These are phyloP conservation scores for Nyssa sinensis DNA, from an alignment of 148 eudicot species.

Conservation along the genomic window DNA sequence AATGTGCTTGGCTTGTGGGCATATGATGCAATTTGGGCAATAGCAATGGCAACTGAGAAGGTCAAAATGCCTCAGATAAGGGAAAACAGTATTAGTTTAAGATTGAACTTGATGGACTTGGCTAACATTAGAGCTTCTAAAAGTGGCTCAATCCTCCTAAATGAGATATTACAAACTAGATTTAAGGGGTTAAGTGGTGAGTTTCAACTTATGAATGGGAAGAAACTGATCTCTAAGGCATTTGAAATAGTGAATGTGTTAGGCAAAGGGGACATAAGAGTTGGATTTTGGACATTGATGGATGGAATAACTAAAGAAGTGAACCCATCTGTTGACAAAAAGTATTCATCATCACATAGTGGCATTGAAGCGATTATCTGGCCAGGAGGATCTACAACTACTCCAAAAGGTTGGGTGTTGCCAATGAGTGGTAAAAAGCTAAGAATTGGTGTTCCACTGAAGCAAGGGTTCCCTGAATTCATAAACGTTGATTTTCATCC, in stretches of 20 bases:
- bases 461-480: constrained; percentile 7
- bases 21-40: constrained; percentile 27
- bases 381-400: constrained; percentile 27
- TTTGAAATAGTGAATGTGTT: constrained; percentile 25
- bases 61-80: background rate
- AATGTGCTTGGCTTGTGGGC: constrained; percentile 19
- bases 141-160: constrained; percentile 10
- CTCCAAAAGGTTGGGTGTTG: constrained; percentile 18
- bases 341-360: background rate
- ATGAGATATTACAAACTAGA: constrained; percentile 1
- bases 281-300: constrained; percentile 22
- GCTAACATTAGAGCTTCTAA: constrained; percentile 2
- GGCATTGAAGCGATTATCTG: constrained; percentile 22
- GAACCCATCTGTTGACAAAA: background rate
- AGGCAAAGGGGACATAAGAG: constrained; percentile 17
- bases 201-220: constrained; percentile 17
- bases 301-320: constrained; percentile 6
- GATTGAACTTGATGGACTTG: constrained; percentile 1
- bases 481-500: background rate
- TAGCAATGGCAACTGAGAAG: constrained; percentile 19
- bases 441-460: constrained; percentile 16
- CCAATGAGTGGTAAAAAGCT: constrained; percentile 15
- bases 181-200: constrained; percentile 17
- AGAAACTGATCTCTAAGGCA: background rate
- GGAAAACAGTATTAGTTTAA: background rate